Evolutionary conservation across 2,329 filamentous ascomycete species (phyloP).

Genomic region (Claviceps maximensis): DNA sequence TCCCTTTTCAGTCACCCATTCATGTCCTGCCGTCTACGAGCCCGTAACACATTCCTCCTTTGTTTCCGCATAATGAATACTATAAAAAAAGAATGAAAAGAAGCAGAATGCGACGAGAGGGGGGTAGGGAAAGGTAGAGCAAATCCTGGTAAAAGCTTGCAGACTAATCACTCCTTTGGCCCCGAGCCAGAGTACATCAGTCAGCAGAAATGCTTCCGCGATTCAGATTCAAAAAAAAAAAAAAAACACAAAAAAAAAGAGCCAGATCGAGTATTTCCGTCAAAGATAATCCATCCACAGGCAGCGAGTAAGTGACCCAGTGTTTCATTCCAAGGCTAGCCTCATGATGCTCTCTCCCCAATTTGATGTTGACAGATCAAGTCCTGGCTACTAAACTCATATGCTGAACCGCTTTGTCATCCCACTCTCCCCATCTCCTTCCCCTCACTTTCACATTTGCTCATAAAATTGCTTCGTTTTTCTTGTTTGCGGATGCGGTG

Average conservation of each 20-base stretch:
- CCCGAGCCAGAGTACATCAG: neutral
- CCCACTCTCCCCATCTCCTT: neutral
- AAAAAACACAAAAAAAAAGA: neutral
- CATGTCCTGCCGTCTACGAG: constrained; percentile 15
- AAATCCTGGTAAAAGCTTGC: neutral
- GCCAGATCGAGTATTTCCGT: neutral
- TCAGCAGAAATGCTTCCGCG: neutral
- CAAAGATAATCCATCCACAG: neutral
- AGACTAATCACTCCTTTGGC: neutral
- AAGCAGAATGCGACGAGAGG: no score
- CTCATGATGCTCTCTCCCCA: neutral
- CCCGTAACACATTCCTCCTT: constrained; percentile 11
- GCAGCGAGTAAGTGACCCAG: neutral
- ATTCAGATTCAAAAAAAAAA: neutral
- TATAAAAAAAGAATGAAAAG: neutral
- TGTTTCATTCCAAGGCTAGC: constrained; percentile 2
- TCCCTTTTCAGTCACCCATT: constrained; percentile 6
- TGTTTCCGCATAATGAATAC: neutral
- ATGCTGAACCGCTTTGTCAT: neutral
- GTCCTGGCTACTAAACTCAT: constrained; percentile 3
- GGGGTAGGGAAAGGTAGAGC: neutral
- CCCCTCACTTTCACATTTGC: constrained; percentile 2
- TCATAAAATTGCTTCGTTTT: constrained; percentile 3
- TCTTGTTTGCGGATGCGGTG: neutral
- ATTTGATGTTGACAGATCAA: constrained; percentile 2